Conservation (phyloP, 129 eudicot genomes). For the Centaurea solstitialis region DNA sequence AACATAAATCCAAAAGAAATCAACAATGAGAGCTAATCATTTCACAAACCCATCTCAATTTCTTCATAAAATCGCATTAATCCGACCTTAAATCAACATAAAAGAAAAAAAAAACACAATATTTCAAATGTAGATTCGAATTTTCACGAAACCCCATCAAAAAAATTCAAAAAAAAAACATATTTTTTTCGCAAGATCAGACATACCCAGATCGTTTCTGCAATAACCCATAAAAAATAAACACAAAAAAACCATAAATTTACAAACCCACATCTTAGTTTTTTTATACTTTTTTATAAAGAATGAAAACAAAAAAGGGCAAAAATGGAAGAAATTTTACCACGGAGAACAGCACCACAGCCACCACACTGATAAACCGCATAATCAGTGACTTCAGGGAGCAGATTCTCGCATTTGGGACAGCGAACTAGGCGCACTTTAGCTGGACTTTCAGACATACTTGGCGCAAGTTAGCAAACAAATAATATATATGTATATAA, state of each 20-base stretch:
- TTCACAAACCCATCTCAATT: constrained; percentile 10
- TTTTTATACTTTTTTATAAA: too few species aligned
- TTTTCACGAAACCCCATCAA: constrained; percentile 17
- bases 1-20: constrained; percentile 11
- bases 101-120: constrained; percentile 7
- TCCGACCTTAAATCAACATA: constrained; percentile 18
- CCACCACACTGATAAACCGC: constrained; percentile 82
- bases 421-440: constrained; percentile 72
- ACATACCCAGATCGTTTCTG: constrained; percentile 8
- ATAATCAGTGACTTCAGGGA: constrained; percentile 68
- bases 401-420: constrained; percentile 71
- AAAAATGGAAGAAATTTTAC: constrained; percentile 36
- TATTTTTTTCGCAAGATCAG: constrained; percentile 12
- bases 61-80: constrained; percentile 19
- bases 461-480: constrained; percentile 12
- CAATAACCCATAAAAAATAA: neutral
- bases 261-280: constrained; percentile 19
- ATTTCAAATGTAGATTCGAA: neutral
- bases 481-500: constrained; percentile 10
- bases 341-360: constrained; percentile 77
- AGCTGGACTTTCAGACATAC: constrained; percentile 57
- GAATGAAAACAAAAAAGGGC: neutral
- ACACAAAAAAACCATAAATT: constrained; percentile 2
- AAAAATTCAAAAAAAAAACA: constrained; percentile 3
- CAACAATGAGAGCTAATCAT: constrained; percentile 17